Evolutionary conservation across 2,329 filamentous ascomycete genomes (phyloP).

Genomic region (Alternaria ethzedia): DNA sequence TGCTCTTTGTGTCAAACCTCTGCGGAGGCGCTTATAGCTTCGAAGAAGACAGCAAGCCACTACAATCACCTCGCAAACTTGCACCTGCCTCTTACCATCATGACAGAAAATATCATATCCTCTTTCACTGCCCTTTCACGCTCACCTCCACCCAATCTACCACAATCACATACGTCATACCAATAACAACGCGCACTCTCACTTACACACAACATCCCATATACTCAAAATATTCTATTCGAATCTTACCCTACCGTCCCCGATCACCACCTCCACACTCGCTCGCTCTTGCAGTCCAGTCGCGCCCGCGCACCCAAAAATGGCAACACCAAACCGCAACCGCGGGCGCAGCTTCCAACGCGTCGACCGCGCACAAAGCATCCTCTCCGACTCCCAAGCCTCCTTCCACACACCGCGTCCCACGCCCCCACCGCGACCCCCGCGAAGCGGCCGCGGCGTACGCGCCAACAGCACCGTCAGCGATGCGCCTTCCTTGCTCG

Average conservation of each 20-base stretch:
- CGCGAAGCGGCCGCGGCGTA: not conserved
- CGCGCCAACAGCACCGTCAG: not conserved
- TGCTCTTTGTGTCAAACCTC: not conserved
- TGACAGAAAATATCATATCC: not conserved
- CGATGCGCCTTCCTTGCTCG: not conserved
- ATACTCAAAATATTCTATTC: not conserved
- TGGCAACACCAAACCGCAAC: not conserved
- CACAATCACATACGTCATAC: not conserved
- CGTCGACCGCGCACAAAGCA: constrained; percentile 10
- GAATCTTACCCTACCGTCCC: no score
- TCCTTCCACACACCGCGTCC: constrained; percentile 1
- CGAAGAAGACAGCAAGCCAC: not conserved
- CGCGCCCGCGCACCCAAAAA: not conserved
- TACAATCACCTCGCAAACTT: not conserved
- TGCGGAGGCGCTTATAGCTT: rapidly evolving
- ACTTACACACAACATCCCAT: not conserved
- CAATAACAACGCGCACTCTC: not conserved
- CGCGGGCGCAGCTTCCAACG: not conserved
- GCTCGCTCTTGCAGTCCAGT: not conserved
- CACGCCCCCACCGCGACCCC: constrained; percentile 5
- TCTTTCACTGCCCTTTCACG: not conserved
- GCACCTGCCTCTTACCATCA: not conserved
- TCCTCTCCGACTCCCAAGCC: not conserved
- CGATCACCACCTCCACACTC: not conserved
- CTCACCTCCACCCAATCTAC: not conserved